These are phyloP conservation scores for Fulvia fulva DNA, from an alignment of 2,329 filamentous ascomycete species.

Conservation along the genomic window DNA sequence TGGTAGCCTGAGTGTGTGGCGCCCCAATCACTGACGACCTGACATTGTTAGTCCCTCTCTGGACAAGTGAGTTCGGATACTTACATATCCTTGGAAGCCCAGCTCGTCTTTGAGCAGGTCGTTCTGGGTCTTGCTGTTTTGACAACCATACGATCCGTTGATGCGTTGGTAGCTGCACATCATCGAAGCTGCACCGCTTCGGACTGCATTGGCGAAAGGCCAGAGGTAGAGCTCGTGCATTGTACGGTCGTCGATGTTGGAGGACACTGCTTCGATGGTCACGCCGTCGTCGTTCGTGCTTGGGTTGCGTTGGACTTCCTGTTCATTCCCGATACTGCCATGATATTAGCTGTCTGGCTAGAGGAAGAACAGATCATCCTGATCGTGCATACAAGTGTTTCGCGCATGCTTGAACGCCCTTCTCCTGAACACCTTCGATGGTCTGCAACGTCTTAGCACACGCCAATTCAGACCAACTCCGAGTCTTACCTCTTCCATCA, in stretches of 20 bases:
- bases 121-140: constrained; percentile 64
- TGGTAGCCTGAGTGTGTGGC: constrained; percentile 56
- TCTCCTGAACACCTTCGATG: constrained; percentile 68
- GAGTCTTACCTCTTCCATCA: constrained; percentile 52
- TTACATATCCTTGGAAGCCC: constrained; percentile 60
- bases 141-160: constrained; percentile 60
- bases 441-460: constrained; percentile 51
- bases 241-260: constrained; percentile 52
- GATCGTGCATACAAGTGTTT: constrained; percentile 51
- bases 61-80: not conserved
- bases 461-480: no score
- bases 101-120: constrained; percentile 68
- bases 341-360: constrained; percentile 31
- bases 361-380: constrained; percentile 7
- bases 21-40: constrained; percentile 62
- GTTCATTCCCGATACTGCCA: constrained; percentile 56
- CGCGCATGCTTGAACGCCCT: constrained; percentile 70
- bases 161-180: constrained; percentile 54
- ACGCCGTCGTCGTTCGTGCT: constrained; percentile 18
- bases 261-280: constrained; percentile 34
- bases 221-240: constrained; percentile 55
- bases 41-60: not conserved
- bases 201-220: constrained; percentile 32
- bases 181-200: constrained; percentile 24
- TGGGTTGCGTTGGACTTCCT: constrained; percentile 36